Conservation (phyloP, 768 basidiomycete species). For the Leccinellum albellum region DNA sequence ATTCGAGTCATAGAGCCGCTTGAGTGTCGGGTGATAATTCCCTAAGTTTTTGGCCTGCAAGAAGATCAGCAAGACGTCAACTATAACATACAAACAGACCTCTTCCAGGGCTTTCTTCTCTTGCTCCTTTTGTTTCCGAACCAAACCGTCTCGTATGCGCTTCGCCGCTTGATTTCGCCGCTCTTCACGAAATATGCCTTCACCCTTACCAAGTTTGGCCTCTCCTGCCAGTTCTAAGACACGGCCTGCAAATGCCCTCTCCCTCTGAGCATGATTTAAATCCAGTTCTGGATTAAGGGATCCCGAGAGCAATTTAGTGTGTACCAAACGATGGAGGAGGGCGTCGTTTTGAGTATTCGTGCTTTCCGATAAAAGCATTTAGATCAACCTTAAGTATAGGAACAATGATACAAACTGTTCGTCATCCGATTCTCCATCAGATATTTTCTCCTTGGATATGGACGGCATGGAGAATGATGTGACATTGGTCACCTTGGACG, state of each 20-base stretch:
- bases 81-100: slow-evolving; percentile 38
- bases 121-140: slow-evolving; percentile 56
- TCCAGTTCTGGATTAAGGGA: slow-evolving; percentile 61
- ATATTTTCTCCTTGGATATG: slow-evolving; percentile 16
- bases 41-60: slow-evolving; percentile 76
- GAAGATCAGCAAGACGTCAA: slow-evolving; percentile 6
- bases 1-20: slow-evolving; percentile 56
- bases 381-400: not conserved
- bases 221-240: slow-evolving; percentile 67
- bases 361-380: slow-evolving; percentile 35
- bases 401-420: slow-evolving; percentile 41
- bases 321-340: slow-evolving; percentile 71
- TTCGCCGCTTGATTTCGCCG: slow-evolving; percentile 73
- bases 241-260: slow-evolving; percentile 74
- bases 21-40: slow-evolving; percentile 79
- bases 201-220: slow-evolving; percentile 73
- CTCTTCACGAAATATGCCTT: slow-evolving; percentile 51
- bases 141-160: slow-evolving; percentile 66
- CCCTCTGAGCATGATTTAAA: slow-evolving; percentile 61
- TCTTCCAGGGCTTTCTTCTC: slow-evolving; percentile 58
- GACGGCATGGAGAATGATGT: slow-evolving; percentile 24
- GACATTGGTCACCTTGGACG: slow-evolving; percentile 71
- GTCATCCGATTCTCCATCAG: slow-evolving; percentile 46
- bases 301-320: slow-evolving; percentile 75
- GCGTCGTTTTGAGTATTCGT: slow-evolving; percentile 77